Conservation (phyloP, 2,329 filamentous ascomycete genomes). For the Knoxdaviesia capensis region DNA sequence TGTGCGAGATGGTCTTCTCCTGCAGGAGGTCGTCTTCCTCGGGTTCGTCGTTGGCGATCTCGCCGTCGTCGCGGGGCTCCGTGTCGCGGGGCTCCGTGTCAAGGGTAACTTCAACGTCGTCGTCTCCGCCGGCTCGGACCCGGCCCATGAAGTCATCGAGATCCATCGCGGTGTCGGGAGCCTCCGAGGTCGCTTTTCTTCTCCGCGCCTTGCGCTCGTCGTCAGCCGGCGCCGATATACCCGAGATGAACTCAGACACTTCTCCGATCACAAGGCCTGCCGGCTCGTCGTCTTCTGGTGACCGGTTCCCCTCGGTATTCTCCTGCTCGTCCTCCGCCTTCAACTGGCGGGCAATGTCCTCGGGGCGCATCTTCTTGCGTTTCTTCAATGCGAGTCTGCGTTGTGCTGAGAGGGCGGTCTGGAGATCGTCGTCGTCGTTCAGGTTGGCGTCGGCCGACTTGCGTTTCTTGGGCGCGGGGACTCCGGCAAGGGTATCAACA, state of each 20-base stretch:
- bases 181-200: slow-evolving; percentile 1
- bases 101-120: slow-evolving; percentile 12
- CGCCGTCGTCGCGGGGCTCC: slow-evolving; percentile 19
- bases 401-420: slow-evolving; percentile 68
- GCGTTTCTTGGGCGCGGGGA: slow-evolving; percentile 34
- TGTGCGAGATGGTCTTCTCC: slow-evolving; percentile 59
- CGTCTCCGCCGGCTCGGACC: slow-evolving; percentile 1
- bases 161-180: no score
- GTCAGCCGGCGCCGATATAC: slow-evolving; percentile 39
- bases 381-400: slow-evolving; percentile 74
- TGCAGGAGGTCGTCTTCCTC: slow-evolving; percentile 46
- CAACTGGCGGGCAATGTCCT: slow-evolving; percentile 70
- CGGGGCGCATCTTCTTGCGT: slow-evolving; percentile 67
- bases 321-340: slow-evolving; percentile 35
- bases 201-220: not conserved
- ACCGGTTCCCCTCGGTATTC: slow-evolving; percentile 24
- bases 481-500: slow-evolving; percentile 36
- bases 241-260: slow-evolving; percentile 84
- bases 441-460: slow-evolving; percentile 47
- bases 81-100: slow-evolving; percentile 6
- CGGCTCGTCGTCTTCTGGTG: slow-evolving; percentile 15
- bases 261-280: slow-evolving; percentile 80
- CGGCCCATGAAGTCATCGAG: no score
- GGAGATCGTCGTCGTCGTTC: slow-evolving; percentile 82
- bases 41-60: slow-evolving; percentile 36